Base-by-base conservation (phyloP, 345 rosid genomes). In the Balakata baccata region DNA sequence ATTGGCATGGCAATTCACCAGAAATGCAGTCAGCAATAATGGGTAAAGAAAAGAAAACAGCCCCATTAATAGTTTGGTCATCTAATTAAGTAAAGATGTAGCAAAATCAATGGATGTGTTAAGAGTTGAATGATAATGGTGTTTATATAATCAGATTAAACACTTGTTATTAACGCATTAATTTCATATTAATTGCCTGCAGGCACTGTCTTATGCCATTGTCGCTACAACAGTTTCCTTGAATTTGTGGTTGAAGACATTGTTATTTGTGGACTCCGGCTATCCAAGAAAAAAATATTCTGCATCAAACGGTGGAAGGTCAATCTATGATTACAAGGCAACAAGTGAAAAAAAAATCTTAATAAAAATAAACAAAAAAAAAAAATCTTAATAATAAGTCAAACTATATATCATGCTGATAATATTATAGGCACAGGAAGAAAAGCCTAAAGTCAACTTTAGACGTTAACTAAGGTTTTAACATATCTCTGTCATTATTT, bases 1-100 rank as follows among this genome's bases (percentile, higher is more conserved):
- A 47, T 69, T 49, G 56, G 73, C 81, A 68, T 64, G 69, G 64
- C 83, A 80, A 56, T 63, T 75, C 37, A 65, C 4, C n/a, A 77
- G 57, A 77, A 77, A 64, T 67, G 81, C 72, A 52, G 75, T 54
- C 4, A 80, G 20, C 67, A 80, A 25, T 1, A 80, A 41, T 13
- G 66, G 49, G 29, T 45, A 77, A 0, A 83, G 67, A 58, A 83
- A 64, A 43, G 47, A 43, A 43, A 7, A 6, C 47, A 43, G 47
- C 47, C 9, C 47, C 47, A 6, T 43, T 43, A 43, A 43, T 43
- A 43, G 8, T 12, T 25, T 76, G 51, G 72, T 67, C 82, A 69
- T 75, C 41, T 71, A 59, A 70, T 13, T 56, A 25, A 59, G 43
- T 43, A 14, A 16, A 37, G 60, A 23, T 66, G 3, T 3, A 18